A percentile compares a stretch with the other conserved stretches of the same genome.
Conservation (phyloP, 306 rosid species). For the Sesbania bispinosa region DNA sequence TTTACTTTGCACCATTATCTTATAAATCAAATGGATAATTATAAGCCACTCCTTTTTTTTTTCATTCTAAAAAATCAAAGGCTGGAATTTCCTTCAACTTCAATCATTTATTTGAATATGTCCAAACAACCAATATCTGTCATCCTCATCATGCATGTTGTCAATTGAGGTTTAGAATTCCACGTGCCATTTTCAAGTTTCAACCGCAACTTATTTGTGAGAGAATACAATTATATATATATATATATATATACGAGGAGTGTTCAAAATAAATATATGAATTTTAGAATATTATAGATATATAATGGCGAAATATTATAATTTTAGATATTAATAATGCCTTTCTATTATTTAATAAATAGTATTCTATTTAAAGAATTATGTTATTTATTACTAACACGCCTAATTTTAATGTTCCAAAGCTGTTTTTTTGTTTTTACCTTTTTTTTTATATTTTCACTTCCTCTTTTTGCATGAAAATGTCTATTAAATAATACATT, state of each 20-base stretch:
- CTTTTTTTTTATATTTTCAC: background rate
- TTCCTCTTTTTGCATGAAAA: background rate
- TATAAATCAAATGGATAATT: background rate
- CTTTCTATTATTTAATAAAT: too few relatives aligned
- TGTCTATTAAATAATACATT: background rate
- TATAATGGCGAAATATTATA: too few relatives aligned
- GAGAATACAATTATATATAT: too few relatives aligned
- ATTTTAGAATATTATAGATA: too few relatives aligned
- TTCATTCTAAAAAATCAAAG: background rate
- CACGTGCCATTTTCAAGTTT: background rate
- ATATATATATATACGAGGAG: too few relatives aligned
- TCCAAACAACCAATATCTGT: slow-evolving; percentile 1
- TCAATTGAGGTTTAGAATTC: background rate
- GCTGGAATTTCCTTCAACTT: background rate
- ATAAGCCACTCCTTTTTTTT: slow-evolving; percentile 8
- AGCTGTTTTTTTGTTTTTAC: too few relatives aligned
- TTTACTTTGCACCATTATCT: slow-evolving; percentile 3
- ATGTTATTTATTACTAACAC: too few relatives aligned
- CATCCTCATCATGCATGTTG: background rate
- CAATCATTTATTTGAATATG: background rate
- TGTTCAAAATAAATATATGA: too few relatives aligned
- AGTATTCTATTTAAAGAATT: too few relatives aligned
- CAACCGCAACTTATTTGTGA: background rate
- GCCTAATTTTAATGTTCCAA: too few relatives aligned
- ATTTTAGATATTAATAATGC: too few relatives aligned